These are phyloP conservation scores for Podosphaera fusca DNA, from an alignment of 2,329 filamentous ascomycete genomes.

Conservation along the genomic window DNA sequence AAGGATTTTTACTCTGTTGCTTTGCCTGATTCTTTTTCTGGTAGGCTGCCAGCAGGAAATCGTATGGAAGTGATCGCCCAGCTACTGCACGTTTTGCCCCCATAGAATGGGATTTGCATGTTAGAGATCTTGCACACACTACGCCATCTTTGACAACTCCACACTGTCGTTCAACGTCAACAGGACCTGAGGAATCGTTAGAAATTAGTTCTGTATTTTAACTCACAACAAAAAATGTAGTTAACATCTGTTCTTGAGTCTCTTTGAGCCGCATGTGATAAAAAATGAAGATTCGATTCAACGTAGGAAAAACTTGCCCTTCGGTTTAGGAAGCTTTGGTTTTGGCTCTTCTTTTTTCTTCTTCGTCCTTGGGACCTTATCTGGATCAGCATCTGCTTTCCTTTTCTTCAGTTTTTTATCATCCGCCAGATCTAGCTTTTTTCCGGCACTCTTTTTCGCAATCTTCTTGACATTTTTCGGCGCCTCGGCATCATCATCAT, in stretches of 20 bases:
- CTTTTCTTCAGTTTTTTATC: conserved; percentile 50
- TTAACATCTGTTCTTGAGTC: neutral
- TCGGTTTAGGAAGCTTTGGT: conserved; percentile 60
- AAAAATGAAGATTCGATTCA: neutral
- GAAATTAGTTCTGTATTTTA: neutral
- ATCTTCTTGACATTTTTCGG: conserved; percentile 16
- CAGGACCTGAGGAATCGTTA: conserved; percentile 32
- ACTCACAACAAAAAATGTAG: neutral
- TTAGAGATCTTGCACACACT: conserved; percentile 68
- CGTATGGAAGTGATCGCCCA: conserved; percentile 69
- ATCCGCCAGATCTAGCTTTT: conserved; percentile 33
- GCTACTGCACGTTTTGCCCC: conserved; percentile 76
- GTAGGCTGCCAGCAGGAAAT: conserved; percentile 71
- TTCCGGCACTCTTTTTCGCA: conserved; percentile 41
- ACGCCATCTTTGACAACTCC: conserved; percentile 74
- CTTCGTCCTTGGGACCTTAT: conserved; percentile 68
- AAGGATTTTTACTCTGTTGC: conserved; percentile 54
- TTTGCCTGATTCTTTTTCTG: conserved; percentile 98
- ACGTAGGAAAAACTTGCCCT: conserved; percentile 27
- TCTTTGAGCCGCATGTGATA: neutral
- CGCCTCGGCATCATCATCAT: conserved; percentile 20
- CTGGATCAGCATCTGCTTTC: conserved; percentile 52
- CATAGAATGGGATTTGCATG: conserved; percentile 92
- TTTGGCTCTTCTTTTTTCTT: conserved; percentile 92
- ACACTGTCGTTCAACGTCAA: conserved; percentile 85